Evolutionary conservation across 768 basidiomycete species (phyloP), one percentile per base, ranked within the genome.

Genomic region (Leccinellum albellum): DNA sequence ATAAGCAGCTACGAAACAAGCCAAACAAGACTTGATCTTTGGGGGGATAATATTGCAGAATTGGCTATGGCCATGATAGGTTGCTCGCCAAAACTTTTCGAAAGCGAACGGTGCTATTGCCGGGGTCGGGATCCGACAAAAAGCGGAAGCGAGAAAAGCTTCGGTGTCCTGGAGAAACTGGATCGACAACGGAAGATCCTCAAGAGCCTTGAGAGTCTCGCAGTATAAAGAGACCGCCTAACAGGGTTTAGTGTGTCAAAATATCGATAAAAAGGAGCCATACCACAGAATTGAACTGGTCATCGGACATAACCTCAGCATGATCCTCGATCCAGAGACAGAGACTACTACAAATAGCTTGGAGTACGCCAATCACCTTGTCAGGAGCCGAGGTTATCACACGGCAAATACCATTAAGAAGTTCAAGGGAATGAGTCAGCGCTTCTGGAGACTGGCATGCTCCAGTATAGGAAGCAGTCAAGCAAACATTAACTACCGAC

Each of bases 281-380:
- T 66, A 86, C 86, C 57, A 81, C 59, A 48, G 73, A 67, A 51
- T 78, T 79, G 54, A 82, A 80, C 29, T 83, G 78, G 7, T 73
- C 63, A 4, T 75, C 74, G 3, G 71, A 61, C 50, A 87, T 70
- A 15, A 74, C 56, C 23, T 73, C 69, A 0, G 61, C 45, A 35
- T 74, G 74, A 56, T 86, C 85, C 44, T 73, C 74, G 21, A 87
- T 78, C 86, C 86, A 87, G 29, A 70, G 61, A 53, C 71, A 73
- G 5, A 85, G 61, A 21, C 80, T 67, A 32, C 72, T 64, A 23
- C 75, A 73, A 26, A 82, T 66, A 12, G 57, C 57, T 15, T 61
- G 61, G 9, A 85, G 59, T n/a, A 79, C 63, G 12, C 61, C 61
- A 7, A 78, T 62, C 10, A 78, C 69, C 21, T 70, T 59, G 0